phyloP scores from a whole-genome alignment of 2,329 filamentous ascomycete species.

The Lachnellula suecica region DNA sequence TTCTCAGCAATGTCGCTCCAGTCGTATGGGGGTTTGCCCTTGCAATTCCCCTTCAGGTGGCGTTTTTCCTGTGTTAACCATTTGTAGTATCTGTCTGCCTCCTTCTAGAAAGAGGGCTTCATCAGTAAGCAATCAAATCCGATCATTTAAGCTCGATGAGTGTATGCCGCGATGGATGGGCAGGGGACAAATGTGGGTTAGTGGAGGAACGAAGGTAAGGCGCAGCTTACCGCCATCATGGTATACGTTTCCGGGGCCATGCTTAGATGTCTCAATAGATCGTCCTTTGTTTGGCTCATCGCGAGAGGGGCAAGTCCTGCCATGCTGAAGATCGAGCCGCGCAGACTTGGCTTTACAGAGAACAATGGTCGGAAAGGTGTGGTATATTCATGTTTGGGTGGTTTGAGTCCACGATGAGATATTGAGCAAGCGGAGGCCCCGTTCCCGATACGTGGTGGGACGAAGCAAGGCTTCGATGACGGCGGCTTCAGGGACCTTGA shows the following conservation, averaged over 20 bases:
- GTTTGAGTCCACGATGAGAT: slow-evolving; percentile 7
- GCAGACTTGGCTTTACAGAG: neutral
- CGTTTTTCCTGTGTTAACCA: slow-evolving; percentile 28
- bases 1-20: slow-evolving; percentile 33
- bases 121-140: slow-evolving; percentile 22
- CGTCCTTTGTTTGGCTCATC: slow-evolving; percentile 34
- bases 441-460: neutral
- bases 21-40: slow-evolving; percentile 31
- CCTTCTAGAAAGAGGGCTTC: slow-evolving; percentile 26
- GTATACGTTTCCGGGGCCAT: slow-evolving; percentile 26
- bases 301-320: slow-evolving; percentile 20
- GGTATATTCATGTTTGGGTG: neutral
- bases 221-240: slow-evolving; percentile 31
- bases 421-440: slow-evolving; percentile 2
- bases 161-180: neutral
- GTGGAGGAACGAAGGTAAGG: neutral
- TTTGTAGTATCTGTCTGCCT: slow-evolving; percentile 31
- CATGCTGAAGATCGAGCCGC: slow-evolving; percentile 15
- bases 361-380: neutral
- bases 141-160: neutral
- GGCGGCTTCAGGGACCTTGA: neutral
- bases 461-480: neutral
- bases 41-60: slow-evolving; percentile 32
- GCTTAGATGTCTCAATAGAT: slow-evolving; percentile 29
- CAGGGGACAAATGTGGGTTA: neutral